Percentiles rank a stretch among this genome's conserved stretches.
These are phyloP conservation scores for Leccinum rimulosum DNA, from an alignment of 768 basidiomycete species.

Conservation along the genomic window DNA sequence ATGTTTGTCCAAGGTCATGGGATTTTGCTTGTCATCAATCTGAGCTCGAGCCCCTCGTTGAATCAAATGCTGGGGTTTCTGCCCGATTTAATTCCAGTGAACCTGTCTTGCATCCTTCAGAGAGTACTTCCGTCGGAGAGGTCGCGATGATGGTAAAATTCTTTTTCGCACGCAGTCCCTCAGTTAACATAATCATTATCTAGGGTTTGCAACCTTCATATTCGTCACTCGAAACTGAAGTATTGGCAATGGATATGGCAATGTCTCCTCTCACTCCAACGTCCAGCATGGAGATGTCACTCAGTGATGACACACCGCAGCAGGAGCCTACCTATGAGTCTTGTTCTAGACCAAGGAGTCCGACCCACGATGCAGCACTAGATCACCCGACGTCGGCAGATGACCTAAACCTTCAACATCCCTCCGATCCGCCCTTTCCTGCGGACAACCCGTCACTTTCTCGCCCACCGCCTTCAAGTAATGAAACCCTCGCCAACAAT, in stretches of 20 bases:
- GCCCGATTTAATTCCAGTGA: background rate
- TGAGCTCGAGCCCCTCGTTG: constrained; percentile 17
- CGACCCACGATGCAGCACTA: background rate
- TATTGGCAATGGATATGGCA: background rate
- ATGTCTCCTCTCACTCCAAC: background rate
- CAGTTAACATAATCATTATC: constrained; percentile 10
- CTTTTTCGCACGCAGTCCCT: constrained; percentile 1
- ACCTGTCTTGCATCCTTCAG: background rate
- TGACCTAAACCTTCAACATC: background rate
- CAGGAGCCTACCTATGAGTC: background rate
- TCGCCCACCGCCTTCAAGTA: background rate
- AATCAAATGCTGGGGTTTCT: background rate
- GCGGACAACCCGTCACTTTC: background rate
- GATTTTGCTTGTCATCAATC: constrained; percentile 20
- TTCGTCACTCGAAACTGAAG: background rate
- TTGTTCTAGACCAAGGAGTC: background rate
- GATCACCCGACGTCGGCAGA: background rate
- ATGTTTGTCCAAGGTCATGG: constrained; percentile 19
- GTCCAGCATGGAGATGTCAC: background rate
- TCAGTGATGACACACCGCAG: background rate
- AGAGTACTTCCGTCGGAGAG: background rate
- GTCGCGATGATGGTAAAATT: constrained; percentile 12
- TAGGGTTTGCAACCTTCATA: constrained; percentile 1
- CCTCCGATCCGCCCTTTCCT: background rate
- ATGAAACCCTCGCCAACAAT: background rate